phyloP scores from a whole-genome alignment of 2,329 filamentous ascomycete genomes.

The Fusarium newnesense region DNA sequence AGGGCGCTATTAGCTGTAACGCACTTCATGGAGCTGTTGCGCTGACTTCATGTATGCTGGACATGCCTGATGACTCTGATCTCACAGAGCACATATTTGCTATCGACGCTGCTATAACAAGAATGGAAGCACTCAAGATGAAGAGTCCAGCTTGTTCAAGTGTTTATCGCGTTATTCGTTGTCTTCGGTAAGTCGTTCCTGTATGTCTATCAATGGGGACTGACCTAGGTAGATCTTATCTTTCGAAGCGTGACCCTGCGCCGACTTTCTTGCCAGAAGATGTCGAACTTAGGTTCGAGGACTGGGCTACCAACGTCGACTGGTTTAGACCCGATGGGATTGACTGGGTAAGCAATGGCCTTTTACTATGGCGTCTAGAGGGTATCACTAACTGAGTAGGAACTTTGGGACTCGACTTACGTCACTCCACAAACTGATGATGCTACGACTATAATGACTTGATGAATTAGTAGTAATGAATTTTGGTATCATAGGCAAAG shows the following conservation, averaged over 20 bases:
- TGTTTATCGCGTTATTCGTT: constrained; percentile 5
- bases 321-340: constrained; percentile 17
- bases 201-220: fast-evolving
- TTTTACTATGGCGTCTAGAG: fast-evolving
- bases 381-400: neutral
- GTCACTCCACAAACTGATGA: constrained; percentile 9
- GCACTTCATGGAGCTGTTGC: constrained; percentile 3
- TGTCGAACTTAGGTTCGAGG: constrained; percentile 9
- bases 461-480: neutral
- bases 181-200: neutral
- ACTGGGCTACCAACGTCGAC: constrained; percentile 17
- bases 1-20: constrained; percentile 6
- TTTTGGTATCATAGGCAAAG: neutral
- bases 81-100: constrained; percentile 1
- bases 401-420: constrained; percentile 2
- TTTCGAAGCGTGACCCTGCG: constrained; percentile 8
- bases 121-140: constrained; percentile 11
- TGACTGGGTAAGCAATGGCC: neutral
- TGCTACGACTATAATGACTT: neutral
- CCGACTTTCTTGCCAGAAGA: neutral
- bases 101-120: neutral
- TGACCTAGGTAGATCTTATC: neutral
- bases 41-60: constrained; percentile 5
- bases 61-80: constrained; percentile 10
- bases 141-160: constrained; percentile 16